Evolutionary conservation across 2,329 filamentous ascomycete genomes (phyloP).

Genomic region (Didymella sp.): DNA sequence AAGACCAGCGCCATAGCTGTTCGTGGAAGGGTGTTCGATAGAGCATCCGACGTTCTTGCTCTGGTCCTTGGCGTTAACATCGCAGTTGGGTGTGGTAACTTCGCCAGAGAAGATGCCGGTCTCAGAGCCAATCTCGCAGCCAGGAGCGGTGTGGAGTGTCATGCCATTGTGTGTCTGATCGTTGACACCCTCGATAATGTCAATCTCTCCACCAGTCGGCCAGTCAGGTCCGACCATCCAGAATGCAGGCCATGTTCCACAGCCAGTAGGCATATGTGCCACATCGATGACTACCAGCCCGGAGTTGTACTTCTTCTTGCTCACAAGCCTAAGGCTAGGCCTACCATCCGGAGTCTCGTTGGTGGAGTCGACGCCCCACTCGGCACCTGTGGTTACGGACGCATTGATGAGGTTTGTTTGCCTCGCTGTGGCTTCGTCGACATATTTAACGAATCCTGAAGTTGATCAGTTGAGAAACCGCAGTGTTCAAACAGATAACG

Average conservation of each 20-base stretch:
- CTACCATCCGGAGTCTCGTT: constrained; percentile 51
- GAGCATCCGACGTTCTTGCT: constrained; percentile 52
- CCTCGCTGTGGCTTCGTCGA: constrained; percentile 48
- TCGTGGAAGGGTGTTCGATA: constrained; percentile 50
- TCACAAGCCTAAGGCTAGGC: constrained; percentile 56
- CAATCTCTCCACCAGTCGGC: constrained; percentile 55
- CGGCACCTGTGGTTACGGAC: constrained; percentile 45
- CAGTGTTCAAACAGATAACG: neutral
- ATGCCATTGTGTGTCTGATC: constrained; percentile 52
- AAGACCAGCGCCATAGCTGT: constrained; percentile 61
- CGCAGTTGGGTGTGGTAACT: constrained; percentile 58
- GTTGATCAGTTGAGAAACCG: constrained; percentile 9
- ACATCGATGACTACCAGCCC: constrained; percentile 60
- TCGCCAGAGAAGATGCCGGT: constrained; percentile 57
- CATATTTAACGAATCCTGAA: constrained; percentile 51
- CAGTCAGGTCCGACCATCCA: constrained; percentile 45
- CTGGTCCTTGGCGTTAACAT: constrained; percentile 53
- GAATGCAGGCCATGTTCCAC: constrained; percentile 61
- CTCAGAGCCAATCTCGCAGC: constrained; percentile 52
- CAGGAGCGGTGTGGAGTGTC: constrained; percentile 57
- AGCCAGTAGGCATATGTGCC: constrained; percentile 60
- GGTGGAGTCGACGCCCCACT: constrained; percentile 56
- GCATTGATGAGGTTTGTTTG: constrained; percentile 51
- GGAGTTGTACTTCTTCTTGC: constrained; percentile 55
- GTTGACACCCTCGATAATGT: constrained; percentile 59